Evolutionary conservation across 495 filamentous ascomycete species (phyloP).

Genomic region (Pyrenula massariospora): DNA sequence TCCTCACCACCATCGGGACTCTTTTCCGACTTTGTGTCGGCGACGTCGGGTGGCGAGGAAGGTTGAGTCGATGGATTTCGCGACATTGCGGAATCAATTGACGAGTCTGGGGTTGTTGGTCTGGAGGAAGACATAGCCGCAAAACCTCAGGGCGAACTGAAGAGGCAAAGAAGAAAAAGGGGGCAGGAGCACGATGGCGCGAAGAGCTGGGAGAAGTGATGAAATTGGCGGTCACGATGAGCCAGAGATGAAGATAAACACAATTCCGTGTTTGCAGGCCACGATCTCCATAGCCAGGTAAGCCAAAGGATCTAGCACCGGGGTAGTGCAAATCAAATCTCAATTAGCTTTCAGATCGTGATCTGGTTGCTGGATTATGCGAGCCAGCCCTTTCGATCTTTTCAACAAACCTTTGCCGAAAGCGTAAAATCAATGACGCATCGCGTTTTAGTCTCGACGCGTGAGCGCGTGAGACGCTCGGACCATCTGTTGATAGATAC

Average conservation of each 20-base stretch:
- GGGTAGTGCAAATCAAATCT: too few relatives aligned
- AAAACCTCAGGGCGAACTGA: too few relatives aligned
- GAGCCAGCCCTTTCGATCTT: not conserved
- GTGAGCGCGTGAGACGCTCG: not conserved
- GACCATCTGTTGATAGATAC: not conserved
- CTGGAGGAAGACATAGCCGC: not conserved
- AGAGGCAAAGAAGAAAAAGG: too few relatives aligned
- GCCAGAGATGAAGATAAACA: too few relatives aligned
- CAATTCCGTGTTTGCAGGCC: too few relatives aligned
- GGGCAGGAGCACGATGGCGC: too few relatives aligned
- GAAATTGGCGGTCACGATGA: too few relatives aligned
- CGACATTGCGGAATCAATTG: not conserved
- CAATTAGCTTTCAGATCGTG: too few relatives aligned
- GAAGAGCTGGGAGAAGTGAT: too few relatives aligned
- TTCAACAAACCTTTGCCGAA: not conserved
- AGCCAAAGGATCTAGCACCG: too few relatives aligned
- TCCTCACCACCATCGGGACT: conserved; percentile 9
- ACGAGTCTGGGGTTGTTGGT: not conserved
- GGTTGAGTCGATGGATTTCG: conserved; percentile 26
- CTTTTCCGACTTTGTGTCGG: conserved; percentile 1
- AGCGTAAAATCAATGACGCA: not conserved
- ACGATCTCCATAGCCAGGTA: too few relatives aligned
- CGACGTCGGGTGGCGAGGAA: conserved; percentile 25
- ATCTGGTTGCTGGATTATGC: not conserved
- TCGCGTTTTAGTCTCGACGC: not conserved